Base-by-base conservation (phyloP, 1,139 yeast species). In the Debaryomyces fabryi region DNA sequence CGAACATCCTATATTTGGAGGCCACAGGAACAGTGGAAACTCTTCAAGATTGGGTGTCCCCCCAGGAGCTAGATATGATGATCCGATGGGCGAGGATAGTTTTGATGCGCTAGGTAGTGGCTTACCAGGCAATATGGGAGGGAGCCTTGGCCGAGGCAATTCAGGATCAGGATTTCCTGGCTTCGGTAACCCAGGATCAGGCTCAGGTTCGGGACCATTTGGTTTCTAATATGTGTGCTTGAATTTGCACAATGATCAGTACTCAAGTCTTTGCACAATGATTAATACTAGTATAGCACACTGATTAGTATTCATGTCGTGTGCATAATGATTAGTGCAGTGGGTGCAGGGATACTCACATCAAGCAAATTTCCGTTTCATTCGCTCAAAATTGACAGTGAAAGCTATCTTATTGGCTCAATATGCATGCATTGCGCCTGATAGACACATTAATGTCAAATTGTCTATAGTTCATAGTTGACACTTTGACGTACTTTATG, bases 1-100 rank as follows among this genome's bases (percentile, higher is more conserved):
- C 4, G 61, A 73, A 39, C 85, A 81, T 57, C 85, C 85, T 0
- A 52, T 82, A 8, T 81, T 81, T 54, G 64, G 64, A 16, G 47
- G 50, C 3, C 50, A 58, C 9, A 53, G 58, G 4, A n/a, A 18
- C 10, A 30, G 44, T n/a, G 67, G 67, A 4, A 55, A 56, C 45
- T 49, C 67, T 21, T 58, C 67, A 10, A 53, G 72, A 36, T 50
- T 61, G 42, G 71, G 73, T 16, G 77, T 71, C 3, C 81, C 82
- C 9, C 74, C 75, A 0, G 84, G 85, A 1, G 81, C 85, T 3
- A 62, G 85, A 39, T 79, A 65, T 52, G 85, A 80, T 56, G 84
- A 81, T 52, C 87, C 87, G 0, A 63, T 71, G 45, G 68, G 75
- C 2, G 76, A 69, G 39, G 78, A 73, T 44, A 74, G 76, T 52